phyloP scores from a whole-genome alignment of 768 basidiomycete genomes.

The Lactarius psammicola region DNA sequence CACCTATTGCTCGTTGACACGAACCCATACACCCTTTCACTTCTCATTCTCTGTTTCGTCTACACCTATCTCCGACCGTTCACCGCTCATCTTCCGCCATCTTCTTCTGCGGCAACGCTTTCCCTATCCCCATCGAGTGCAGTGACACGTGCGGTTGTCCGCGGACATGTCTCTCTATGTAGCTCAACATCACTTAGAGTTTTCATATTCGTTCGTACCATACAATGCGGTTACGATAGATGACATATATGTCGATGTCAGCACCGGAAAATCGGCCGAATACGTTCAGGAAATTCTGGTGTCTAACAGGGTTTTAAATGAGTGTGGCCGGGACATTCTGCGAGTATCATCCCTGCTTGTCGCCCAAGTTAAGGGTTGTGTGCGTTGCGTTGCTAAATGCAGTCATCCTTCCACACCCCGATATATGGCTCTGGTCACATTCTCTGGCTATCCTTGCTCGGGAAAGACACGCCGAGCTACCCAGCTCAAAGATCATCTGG shows the following conservation, averaged over 20 bases:
- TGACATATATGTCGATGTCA: background rate
- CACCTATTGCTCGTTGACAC: no score
- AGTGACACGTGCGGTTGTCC: background rate
- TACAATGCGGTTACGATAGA: background rate
- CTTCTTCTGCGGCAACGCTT: background rate
- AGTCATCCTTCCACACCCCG: background rate
- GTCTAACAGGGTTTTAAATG: background rate
- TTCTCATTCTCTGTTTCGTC: no score
- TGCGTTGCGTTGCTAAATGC: background rate
- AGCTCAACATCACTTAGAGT: no score
- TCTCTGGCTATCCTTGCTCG: slow-evolving; percentile 83
- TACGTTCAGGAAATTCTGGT: background rate
- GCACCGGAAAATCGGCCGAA: no score
- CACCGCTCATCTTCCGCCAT: background rate
- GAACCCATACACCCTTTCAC: no score
- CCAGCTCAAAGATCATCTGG: slow-evolving; percentile 61
- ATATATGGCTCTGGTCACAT: slow-evolving; percentile 86
- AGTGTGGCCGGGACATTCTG: background rate
- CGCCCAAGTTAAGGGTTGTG: background rate
- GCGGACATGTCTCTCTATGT: background rate
- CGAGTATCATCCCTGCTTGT: background rate
- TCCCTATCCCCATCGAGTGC: background rate
- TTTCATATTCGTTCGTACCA: no score
- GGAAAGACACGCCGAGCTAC: slow-evolving; percentile 78
- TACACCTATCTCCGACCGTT: background rate